Conservation (phyloP, 169 alveolate genomes). For the Cryptosporidium sp. region DNA sequence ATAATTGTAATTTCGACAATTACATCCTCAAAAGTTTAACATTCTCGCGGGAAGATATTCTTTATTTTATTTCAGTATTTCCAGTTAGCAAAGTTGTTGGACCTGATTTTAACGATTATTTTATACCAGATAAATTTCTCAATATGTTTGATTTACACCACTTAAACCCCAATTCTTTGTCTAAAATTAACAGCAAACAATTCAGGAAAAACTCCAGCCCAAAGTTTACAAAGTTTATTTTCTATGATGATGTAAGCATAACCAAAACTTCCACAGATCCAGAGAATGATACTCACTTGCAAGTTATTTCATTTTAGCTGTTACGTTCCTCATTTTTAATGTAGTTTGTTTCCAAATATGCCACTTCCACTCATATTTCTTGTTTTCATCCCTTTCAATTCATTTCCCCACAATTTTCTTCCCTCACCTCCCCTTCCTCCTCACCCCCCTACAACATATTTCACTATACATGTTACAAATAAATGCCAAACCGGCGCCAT, state of each 20-base stretch:
- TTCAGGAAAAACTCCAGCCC: background rate
- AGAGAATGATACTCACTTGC: background rate
- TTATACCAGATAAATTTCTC: constrained; percentile 11
- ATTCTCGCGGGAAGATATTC: constrained; percentile 23
- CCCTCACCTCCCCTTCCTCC: background rate
- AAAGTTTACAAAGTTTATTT: background rate
- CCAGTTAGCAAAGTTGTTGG: constrained; percentile 67
- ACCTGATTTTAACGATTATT: constrained; percentile 39
- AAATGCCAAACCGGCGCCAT: constrained; percentile 36
- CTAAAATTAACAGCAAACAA: background rate
- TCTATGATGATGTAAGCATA: background rate
- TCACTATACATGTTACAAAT: background rate
- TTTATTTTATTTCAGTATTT: constrained; percentile 41
- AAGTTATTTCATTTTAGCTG: background rate
- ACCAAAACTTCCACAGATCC: background rate
- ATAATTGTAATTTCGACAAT: background rate
- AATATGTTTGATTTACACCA: background rate
- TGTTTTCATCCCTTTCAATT: background rate
- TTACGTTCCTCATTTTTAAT: background rate
- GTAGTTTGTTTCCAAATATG: background rate
- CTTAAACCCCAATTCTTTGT: background rate
- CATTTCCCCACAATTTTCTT: background rate
- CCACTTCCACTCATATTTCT: background rate
- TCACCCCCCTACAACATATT: too few relatives aligned
- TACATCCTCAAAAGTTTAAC: constrained; percentile 9